phyloP scores from a whole-genome alignment of 192 early-diverging fungal species.

The Umbelopsis ramanniana region DNA sequence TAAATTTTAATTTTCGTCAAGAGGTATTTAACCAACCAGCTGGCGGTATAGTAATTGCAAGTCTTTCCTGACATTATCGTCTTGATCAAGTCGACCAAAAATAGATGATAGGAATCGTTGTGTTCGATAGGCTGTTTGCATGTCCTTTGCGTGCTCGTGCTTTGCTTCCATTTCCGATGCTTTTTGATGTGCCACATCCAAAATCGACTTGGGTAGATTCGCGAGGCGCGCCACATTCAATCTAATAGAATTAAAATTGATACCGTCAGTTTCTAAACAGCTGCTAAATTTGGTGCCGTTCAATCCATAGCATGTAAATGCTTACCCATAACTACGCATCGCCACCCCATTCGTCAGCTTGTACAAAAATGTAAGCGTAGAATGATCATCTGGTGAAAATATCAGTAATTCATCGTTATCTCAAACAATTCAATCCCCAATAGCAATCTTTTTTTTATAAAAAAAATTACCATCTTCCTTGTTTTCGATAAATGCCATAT shows the following conservation, averaged over 20 bases:
- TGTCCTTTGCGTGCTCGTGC: background rate
- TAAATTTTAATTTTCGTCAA: constrained; percentile 8
- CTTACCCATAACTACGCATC: constrained; percentile 68
- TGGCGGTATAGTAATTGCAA: background rate
- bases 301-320: background rate
- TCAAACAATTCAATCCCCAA: constrained; percentile 8
- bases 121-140: background rate
- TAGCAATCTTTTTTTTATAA: constrained; percentile 2
- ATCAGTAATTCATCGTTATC: background rate
- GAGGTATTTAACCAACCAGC: background rate
- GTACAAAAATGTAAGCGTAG: constrained; percentile 70
- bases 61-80: background rate
- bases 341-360: constrained; percentile 67
- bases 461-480: constrained; percentile 27
- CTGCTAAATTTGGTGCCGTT: background rate
- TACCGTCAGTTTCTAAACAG: background rate
- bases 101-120: background rate
- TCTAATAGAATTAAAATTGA: constrained; percentile 37
- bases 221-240: constrained; percentile 78
- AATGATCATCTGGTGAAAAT: constrained; percentile 35
- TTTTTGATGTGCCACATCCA: constrained; percentile 58
- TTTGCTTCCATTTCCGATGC: constrained; percentile 51
- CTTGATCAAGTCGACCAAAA: background rate
- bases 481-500: constrained; percentile 60
- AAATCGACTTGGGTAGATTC: constrained; percentile 51